Evolutionary conservation across 495 filamentous ascomycete genomes (phyloP), one percentile per base, ranked within the genome.

Genomic region (Trichocladium uniseriatum): DNA sequence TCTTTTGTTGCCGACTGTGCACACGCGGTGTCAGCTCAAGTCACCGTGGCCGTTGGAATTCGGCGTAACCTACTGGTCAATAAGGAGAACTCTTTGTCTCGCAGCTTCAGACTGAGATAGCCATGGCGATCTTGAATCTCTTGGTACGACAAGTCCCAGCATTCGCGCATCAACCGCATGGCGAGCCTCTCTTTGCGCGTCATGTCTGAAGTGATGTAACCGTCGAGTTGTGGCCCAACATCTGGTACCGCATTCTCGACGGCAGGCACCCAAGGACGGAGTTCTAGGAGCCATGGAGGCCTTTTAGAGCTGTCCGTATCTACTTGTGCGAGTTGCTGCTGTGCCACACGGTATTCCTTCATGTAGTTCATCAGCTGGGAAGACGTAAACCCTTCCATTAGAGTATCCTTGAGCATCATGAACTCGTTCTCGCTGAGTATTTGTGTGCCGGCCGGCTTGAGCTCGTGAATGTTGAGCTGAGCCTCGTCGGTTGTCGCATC

Each of bases 361-460:
- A 72, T 47, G 43, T 78, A 79, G 14, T 43, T 48, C 16, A 34
- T 27, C 15, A 79, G 57, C 39, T 79, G 76, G 0, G 41, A 7
- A 16, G 5, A 56, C 5, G 70, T 66, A 50, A 78, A 79, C 13
- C 72, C 71, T 4, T 59, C 31, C 6, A 57, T 37, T 14, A 79
- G 55, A 7, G 53, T 51, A 5, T 54, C 15, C n/a, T 62, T 56
- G 24, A 79, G 59, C n/a, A 55, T 52, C 6, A 55, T 56, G 40
- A 76, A 73, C 3, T 71, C 61, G 5, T 53, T 58, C 22, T 65
- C 54, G 0, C 43, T 53, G n/a, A 73, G 36, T 19, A 58, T 34
- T 15, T 37, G 57, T 10, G 58, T 55, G 2, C 51, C 55, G 6
- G 49, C 39, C 0, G 74, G 76, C 47, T 55, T 60, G 13, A 78